Evolutionary conservation across 352 stramenopile genomes (phyloP).

Genomic region (Pythium pyrilobum): DNA sequence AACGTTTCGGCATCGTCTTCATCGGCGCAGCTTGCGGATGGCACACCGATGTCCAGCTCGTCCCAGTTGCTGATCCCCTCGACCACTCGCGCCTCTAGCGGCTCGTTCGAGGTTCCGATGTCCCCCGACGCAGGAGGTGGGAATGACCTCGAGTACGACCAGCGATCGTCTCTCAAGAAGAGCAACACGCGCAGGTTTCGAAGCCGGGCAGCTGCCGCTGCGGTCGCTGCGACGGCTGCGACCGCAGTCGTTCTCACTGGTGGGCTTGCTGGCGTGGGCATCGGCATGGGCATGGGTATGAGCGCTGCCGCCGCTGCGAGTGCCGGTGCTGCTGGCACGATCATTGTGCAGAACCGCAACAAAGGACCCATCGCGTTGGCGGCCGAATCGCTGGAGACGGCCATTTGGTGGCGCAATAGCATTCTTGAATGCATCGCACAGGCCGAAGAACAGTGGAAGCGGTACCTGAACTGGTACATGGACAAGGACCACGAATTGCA

Average conservation of each 20-base stretch:
- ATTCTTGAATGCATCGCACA: conserved; percentile 82
- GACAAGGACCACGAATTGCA: conserved; percentile 53
- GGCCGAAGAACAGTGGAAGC: conserved; percentile 81
- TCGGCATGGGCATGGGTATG: conserved; percentile 79
- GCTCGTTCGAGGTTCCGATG: conserved; percentile 15
- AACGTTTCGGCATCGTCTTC: conserved; percentile 13
- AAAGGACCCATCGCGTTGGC: conserved; percentile 71
- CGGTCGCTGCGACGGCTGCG: conserved; percentile 65
- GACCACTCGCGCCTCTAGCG: conserved; percentile 11
- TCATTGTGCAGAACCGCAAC: conserved; percentile 67
- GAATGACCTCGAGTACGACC: conserved; percentile 45
- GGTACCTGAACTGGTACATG: conserved; percentile 85
- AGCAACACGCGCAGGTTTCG: conserved; percentile 51
- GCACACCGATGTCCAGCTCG: conserved; percentile 26
- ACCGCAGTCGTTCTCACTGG: conserved; percentile 77
- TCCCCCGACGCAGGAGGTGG: conserved; percentile 22
- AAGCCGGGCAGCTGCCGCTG: conserved; percentile 52
- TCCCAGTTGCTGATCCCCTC: conserved; percentile 16
- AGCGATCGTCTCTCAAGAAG: conserved; percentile 40
- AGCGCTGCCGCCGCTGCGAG: conserved; percentile 69
- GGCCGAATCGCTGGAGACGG: conserved; percentile 77
- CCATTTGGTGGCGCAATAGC: conserved; percentile 82
- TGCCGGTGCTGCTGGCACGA: conserved; percentile 58
- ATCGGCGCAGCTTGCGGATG: conserved; percentile 9
- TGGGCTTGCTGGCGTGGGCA: conserved; percentile 68